Conservation (phyloP, 2,329 filamentous ascomycete genomes). For the Xylaria digitata region DNA sequence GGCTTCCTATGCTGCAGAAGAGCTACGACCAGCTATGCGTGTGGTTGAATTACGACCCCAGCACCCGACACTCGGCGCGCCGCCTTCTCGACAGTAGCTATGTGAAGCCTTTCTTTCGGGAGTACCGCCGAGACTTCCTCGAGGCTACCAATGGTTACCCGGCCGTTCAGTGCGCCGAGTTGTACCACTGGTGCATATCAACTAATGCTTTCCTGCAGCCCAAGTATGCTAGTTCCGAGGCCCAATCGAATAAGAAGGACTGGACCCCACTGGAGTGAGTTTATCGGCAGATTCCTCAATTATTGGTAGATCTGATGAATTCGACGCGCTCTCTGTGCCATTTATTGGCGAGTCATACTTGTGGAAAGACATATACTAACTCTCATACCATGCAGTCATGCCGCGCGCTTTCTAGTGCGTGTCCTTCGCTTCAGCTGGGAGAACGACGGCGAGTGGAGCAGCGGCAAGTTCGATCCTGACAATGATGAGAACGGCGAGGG, state of each 20-base stretch:
- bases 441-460: slow-evolving; percentile 44
- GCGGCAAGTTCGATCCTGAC: slow-evolving; percentile 42
- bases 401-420: slow-evolving; percentile 46
- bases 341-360: too few species aligned
- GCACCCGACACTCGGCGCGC: slow-evolving; percentile 37
- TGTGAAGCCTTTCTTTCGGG: slow-evolving; percentile 46
- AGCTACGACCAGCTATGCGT: slow-evolving; percentile 42
- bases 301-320: not conserved
- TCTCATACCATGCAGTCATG: slow-evolving; percentile 36
- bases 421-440: slow-evolving; percentile 46
- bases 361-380: not conserved
- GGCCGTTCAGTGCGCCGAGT: slow-evolving; percentile 40
- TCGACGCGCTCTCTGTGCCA: too few species aligned
- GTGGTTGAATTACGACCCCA: slow-evolving; percentile 44
- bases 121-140: slow-evolving; percentile 48
- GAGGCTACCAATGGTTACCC: slow-evolving; percentile 36
- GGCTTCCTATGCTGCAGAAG: slow-evolving; percentile 37
- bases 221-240: slow-evolving; percentile 31
- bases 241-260: slow-evolving; percentile 35
- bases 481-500: slow-evolving; percentile 41
- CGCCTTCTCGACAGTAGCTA: slow-evolving; percentile 41
- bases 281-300: not conserved
- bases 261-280: slow-evolving; percentile 45
- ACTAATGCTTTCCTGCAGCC: slow-evolving; percentile 40
- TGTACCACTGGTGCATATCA: slow-evolving; percentile 37